Evolutionary conservation across 202 grass and related monocot species (phyloP).

Genomic region (Carex arenaria): DNA sequence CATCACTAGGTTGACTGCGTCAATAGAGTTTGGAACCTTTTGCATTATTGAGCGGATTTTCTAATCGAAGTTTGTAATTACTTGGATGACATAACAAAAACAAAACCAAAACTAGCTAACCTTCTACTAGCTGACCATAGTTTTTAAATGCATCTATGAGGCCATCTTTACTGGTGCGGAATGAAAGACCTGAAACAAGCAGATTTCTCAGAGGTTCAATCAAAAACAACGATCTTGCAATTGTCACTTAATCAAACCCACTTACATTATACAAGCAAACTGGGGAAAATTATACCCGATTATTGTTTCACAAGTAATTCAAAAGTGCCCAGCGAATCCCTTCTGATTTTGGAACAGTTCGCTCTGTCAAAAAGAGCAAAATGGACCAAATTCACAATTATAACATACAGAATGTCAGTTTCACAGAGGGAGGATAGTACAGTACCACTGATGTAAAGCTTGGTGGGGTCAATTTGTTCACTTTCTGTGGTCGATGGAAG

Average conservation of each 20-base stretch:
- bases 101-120: constrained; percentile 22
- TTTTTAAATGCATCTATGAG: constrained; percentile 54
- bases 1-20: constrained; percentile 68
- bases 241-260: background rate
- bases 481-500: constrained; percentile 10
- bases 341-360: background rate
- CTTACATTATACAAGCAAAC: background rate
- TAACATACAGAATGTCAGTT: background rate
- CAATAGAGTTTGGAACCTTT: background rate
- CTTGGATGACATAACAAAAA: background rate
- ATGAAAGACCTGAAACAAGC: constrained; percentile 45
- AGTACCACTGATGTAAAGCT: constrained; percentile 55
- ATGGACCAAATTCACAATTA: background rate
- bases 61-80: background rate
- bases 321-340: background rate
- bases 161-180: constrained; percentile 55
- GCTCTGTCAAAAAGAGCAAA: background rate
- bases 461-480: constrained; percentile 29
- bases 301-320: background rate
- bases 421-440: background rate
- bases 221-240: background rate
- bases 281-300: background rate
- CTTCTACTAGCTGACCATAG: constrained; percentile 61
- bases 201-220: background rate
- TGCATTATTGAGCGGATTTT: background rate